Base-by-base conservation (phyloP, 202 grass and related monocot species). In the Bolboschoenoplectus hybrid region DNA sequence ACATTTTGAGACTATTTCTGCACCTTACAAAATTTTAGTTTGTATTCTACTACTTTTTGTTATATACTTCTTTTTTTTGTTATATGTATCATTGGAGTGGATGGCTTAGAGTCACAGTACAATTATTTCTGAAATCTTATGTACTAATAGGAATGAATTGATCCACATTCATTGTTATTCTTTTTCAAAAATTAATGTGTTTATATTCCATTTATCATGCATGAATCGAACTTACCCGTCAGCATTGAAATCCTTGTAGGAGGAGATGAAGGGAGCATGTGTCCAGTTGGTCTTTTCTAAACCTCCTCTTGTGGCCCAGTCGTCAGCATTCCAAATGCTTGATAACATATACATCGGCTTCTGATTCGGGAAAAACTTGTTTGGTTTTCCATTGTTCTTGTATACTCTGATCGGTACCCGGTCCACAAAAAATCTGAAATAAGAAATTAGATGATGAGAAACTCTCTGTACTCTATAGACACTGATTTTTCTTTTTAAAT, bases 291-390 rank as follows among this genome's bases (percentile, higher is more conserved):
- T 98, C 93, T 94, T 98, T 82, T 98, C 97, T 3, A 98, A 89
- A 0, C 97, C 97, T 2, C 97, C 97, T 19, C 93, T 87, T 52
- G 97, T 98, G 4, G 93, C 93, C 97, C 97, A 98, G 85, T 98
- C 97, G 76, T 98, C 97, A 52, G 93, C 97, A 82, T 98, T 95
- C 97, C 97, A 98, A 88, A 99, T 99, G 90, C 97, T 99, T 12
- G 97, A 99, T 90, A 99, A 91, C 51, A 97, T 86, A 91, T 99
- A 99, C 97, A 99, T 99, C 0, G 97, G 90, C 85, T 99, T 99
- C 61, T 72, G 1, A 16, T 58, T 81, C 2, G 97, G 97, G 89
- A 99, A 99, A 89, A 92, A 99, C 20, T n/a, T 87, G 86, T 88
- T 90, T 9, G 93, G 82, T 84, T 89, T 94, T 39, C 49, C 85